Evolutionary conservation across 225 moss, liverwort and hornwort genomes (phyloP), one percentile per base, ranked within the genome.

Genomic region (Physcomitrellopsis africana): DNA sequence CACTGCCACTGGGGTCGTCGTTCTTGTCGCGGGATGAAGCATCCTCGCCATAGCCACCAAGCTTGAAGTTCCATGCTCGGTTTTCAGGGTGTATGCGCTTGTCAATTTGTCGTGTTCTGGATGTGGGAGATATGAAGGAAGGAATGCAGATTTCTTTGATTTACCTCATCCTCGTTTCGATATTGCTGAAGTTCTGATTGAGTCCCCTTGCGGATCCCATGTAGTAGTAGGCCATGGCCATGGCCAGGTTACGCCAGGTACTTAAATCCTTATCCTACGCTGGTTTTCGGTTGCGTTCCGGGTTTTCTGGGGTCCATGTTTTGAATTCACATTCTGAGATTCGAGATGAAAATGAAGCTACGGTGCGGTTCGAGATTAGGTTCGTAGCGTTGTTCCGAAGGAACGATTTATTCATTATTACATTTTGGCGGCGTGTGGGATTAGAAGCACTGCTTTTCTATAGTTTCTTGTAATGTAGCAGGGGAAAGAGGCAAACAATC

Each of bases 171-270:
- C 20, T 63, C 41, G 56, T 69, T 59, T 17, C 29, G 57, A 65
- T 22, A 11, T 19, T 37, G 13, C 48, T 66, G 67, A 48, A 70
- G 18, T 55, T 9, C 9, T 47, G 62, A 22, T 68, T 67, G 32
- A 4, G 32, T 26, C 48, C 11, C 4, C 44, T 19, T 60, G 3
- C 54, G 73, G 8, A 49, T 56, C 11, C 67, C 43, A 72, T 76
- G 68, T 26, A 26, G 46, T 64, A 37, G 32, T 37, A 37, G 45
- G 52, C 69, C 51, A 37, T 5, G 72, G 79, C 83, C 65, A 66
- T 82, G 76, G 80, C 72, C 63, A 63, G 51, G 61, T 65, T 79
- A 42, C 52, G 51, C 22, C 76, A 76, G 76, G 72, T 83, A 80
- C 80, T 32, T 5, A 20, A 70, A 67, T 37, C 55, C 27, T 53